Evolutionary conservation across 2,329 filamentous ascomycete species (phyloP).

Genomic region (Fusarium sp.): DNA sequence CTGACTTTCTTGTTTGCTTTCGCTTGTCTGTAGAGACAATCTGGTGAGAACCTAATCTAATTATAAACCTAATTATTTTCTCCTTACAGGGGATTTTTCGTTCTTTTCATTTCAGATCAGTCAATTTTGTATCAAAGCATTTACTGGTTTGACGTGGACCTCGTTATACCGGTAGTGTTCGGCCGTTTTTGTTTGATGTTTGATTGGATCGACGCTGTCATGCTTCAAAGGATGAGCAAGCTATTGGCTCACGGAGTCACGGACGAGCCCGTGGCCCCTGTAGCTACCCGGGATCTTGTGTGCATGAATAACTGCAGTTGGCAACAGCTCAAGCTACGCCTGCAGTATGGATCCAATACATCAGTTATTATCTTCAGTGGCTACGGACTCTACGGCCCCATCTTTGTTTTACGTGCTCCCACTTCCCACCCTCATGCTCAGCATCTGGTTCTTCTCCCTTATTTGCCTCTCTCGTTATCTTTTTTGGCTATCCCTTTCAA

Average conservation of each 20-base stretch:
- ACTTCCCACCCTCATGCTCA: slow-evolving; percentile 8
- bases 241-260: slow-evolving; percentile 36
- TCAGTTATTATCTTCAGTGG: slow-evolving; percentile 15
- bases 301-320: slow-evolving; percentile 20
- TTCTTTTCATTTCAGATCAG: slow-evolving; percentile 10
- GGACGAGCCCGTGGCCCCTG: slow-evolving; percentile 21
- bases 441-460: background rate
- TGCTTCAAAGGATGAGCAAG: background rate
- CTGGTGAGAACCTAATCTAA: slow-evolving; percentile 32
- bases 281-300: slow-evolving; percentile 21
- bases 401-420: slow-evolving; percentile 24
- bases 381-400: slow-evolving; percentile 8
- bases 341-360: background rate
- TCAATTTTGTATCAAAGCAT: background rate
- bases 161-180: slow-evolving; percentile 27
- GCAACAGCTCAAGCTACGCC: background rate
- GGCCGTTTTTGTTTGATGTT: slow-evolving; percentile 25
- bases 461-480: slow-evolving; percentile 9
- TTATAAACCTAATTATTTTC: slow-evolving; percentile 2
- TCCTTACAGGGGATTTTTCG: slow-evolving; percentile 14
- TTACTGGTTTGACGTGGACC: slow-evolving; percentile 2
- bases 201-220: slow-evolving; percentile 32
- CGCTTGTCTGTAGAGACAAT: slow-evolving; percentile 6
- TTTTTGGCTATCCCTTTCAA: slow-evolving; percentile 10
- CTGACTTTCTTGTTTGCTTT: slow-evolving; percentile 14